Evolutionary conservation across 2,329 filamentous ascomycete genomes (phyloP), one percentile per base, ranked within the genome.

Genomic region (Neurospora sp.): DNA sequence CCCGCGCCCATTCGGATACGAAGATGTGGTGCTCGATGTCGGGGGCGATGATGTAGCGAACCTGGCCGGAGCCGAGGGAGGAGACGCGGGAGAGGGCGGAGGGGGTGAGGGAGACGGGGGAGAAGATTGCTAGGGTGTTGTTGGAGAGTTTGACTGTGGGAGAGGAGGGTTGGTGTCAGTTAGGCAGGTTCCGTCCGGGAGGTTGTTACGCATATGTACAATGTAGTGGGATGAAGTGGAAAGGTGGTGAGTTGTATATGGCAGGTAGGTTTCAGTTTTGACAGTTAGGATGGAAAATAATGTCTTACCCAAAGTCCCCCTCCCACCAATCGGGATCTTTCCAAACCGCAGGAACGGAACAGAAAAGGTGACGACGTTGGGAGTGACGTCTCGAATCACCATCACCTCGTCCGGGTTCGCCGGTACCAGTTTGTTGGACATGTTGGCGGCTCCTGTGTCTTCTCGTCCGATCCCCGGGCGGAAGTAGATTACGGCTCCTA

Each of bases 1-100:
- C 91, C 67, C 86, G 82, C 76, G 91, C 89, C 95, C 96, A 99
- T 67, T 92, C 85, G 0, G 91, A 90, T 69, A 99, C 79, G 83
- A 96, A 96, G 78, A 99, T 93, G 85, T 99, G 96, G 81, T 99
- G 96, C 82, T 99, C 93, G 68, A 92, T 85, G 79, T 99, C 96
- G 1, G 91, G 88, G 0, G 96, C 95, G 36, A 95, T 84, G 74
- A 99, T 90, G 84, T 98, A 98, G 74, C 86, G 87, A 68, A 97
- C 88, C 58, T 88, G 85, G 67, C 90, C 89, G 23, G 52, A 33
- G 72, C 89, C 89, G 70, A 93, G 82, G 40, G 88, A 84, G 69
- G 85, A 82, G 68, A 92, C 83, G 78, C 90, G 89, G 74, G 83
- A 79, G 72, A 85, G 88, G 46, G 93, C 89, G 70, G 90, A 88